These are phyloP conservation scores for Vitis rotundifolia DNA, from an alignment of 164 flowering plant genomes.

Conservation along the genomic window DNA sequence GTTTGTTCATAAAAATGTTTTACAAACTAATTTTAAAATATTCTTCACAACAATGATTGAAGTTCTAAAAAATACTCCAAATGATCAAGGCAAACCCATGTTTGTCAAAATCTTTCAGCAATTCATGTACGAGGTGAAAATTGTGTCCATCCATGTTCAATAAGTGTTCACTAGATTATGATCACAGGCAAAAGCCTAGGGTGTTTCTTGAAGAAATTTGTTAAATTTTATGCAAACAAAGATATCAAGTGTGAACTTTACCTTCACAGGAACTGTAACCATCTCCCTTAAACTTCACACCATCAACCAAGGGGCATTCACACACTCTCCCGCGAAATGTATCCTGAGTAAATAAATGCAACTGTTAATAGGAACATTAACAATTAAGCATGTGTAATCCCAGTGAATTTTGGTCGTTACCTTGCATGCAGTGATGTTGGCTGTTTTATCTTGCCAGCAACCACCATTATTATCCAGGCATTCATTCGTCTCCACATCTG, in stretches of 20 bases:
- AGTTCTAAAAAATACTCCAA: no score
- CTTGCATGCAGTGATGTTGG: slow-evolving; percentile 90
- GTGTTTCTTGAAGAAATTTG: no score
- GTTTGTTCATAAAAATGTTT: no score
- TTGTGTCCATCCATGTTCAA: no score
- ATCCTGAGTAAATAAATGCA: slow-evolving; percentile 48
- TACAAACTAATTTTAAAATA: no score
- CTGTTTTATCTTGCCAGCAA: slow-evolving; percentile 81
- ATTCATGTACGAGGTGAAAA: no score
- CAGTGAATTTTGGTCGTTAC: slow-evolving; percentile 32
- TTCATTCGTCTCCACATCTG: slow-evolving; percentile 95
- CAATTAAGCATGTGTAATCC: neutral
- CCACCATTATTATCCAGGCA: slow-evolving; percentile 92
- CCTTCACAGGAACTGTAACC: slow-evolving; percentile 91
- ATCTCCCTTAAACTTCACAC: slow-evolving; percentile 96
- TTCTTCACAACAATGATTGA: no score
- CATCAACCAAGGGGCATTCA: slow-evolving; percentile 87
- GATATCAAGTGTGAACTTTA: slow-evolving; percentile 10
- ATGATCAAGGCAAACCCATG: no score
- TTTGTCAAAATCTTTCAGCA: no score
- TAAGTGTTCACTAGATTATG: no score
- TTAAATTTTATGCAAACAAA: neutral
- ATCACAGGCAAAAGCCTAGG: no score
- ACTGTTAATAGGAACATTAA: slow-evolving; percentile 10
- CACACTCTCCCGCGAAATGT: slow-evolving; percentile 97